Percentiles rank a stretch among this genome's conserved stretches.
Evolutionary conservation across 1,284 basidiomycete genomes (phyloP).

Genomic region (Irpex lacteus): DNA sequence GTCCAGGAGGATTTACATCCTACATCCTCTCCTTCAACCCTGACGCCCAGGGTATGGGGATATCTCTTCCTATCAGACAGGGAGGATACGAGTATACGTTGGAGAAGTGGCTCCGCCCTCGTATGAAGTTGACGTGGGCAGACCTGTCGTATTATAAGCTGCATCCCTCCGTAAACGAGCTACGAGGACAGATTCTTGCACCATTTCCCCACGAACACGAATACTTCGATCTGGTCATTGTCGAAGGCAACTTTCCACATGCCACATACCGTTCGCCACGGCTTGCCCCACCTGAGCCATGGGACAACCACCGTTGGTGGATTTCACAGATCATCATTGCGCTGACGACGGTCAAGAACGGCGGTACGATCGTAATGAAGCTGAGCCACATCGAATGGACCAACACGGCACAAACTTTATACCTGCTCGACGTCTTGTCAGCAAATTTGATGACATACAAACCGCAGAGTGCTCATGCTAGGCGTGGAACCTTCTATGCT

Average conservation of each 20-base stretch:
- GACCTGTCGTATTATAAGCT: constrained; percentile 28
- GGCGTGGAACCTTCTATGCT: constrained; percentile 31
- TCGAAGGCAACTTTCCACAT: constrained; percentile 34
- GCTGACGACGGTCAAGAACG: constrained; percentile 23
- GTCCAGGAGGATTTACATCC: constrained; percentile 33
- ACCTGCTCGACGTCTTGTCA: constrained; percentile 31
- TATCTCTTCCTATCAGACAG: constrained; percentile 23
- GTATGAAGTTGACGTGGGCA: constrained; percentile 23
- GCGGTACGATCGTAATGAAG: constrained; percentile 33
- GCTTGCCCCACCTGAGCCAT: constrained; percentile 4
- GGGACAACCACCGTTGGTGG: constrained; percentile 25
- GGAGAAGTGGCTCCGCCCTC: constrained; percentile 16
- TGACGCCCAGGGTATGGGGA: constrained; percentile 27
- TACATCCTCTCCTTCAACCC: constrained; percentile 29
- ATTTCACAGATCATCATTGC: constrained; percentile 32
- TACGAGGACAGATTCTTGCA: constrained; percentile 8
- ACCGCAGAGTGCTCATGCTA: constrained; percentile 28
- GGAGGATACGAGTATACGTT: constrained; percentile 28
- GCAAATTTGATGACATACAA: constrained; percentile 28
- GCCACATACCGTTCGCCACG: constrained; percentile 13
- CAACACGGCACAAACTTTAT: constrained; percentile 29
- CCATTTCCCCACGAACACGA: constrained; percentile 10
- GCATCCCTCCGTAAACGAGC: constrained; percentile 11
- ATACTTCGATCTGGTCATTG: constrained; percentile 25
- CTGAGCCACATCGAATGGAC: constrained; percentile 29